Percentiles rank a stretch among this genome's conserved stretches.
phyloP scores from a whole-genome alignment of 2,329 filamentous ascomycete species.

The Cadophora sp. region DNA sequence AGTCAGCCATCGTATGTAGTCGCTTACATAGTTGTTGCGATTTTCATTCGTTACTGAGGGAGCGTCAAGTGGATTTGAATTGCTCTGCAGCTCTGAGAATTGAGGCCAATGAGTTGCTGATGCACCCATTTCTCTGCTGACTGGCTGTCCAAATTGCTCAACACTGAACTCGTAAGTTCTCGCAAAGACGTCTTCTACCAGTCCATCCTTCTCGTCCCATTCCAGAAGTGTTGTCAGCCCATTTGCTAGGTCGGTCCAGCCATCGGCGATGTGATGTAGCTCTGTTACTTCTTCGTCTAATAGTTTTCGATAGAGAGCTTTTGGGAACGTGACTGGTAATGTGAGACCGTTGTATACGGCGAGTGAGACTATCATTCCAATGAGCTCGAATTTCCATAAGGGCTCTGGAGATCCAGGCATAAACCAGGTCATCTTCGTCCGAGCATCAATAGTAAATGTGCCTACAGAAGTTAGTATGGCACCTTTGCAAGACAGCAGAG shows the following conservation, averaged over 20 bases:
- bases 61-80: constrained; percentile 54
- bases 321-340: constrained; percentile 86
- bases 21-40: constrained; percentile 76
- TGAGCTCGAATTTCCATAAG: constrained; percentile 86
- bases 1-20: constrained; percentile 86
- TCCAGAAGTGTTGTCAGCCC: constrained; percentile 75
- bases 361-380: constrained; percentile 86
- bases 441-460: constrained; percentile 78
- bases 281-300: constrained; percentile 72
- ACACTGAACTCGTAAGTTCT: constrained; percentile 87
- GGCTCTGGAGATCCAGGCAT: constrained; percentile 81
- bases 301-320: constrained; percentile 82
- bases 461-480: constrained; percentile 46
- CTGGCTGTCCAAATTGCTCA: constrained; percentile 60
- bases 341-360: constrained; percentile 94
- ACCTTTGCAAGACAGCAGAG: neutral
- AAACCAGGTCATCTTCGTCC: constrained; percentile 87
- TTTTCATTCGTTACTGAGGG: constrained; percentile 83
- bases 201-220: constrained; percentile 77
- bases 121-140: constrained; percentile 62
- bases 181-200: constrained; percentile 81
- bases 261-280: constrained; percentile 80
- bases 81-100: constrained; percentile 47
- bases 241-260: constrained; percentile 82
- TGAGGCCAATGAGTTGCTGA: constrained; percentile 57